Base-by-base conservation (phyloP, 1,139 yeast species). In the Yamadazyma oceani region DNA sequence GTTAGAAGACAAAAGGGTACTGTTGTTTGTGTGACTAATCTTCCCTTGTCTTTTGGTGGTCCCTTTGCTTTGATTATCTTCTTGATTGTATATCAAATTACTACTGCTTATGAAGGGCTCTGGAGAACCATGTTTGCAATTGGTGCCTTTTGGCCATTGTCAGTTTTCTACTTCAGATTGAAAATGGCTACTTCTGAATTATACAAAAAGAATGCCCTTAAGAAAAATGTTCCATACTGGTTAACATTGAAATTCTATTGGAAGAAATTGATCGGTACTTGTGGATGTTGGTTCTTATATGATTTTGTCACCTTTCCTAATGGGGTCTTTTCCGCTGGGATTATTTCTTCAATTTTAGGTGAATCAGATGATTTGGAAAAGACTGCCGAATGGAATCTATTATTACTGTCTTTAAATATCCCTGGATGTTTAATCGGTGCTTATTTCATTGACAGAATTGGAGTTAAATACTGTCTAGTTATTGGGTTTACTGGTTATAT, bases 71-170 rank as follows among this genome's bases (percentile, higher is more conserved):
- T 81, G 38, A 68, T 72, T 40, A 69, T 83, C 30, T 85, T 84
- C 55, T 64, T 84, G 46, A 82, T 85, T 51, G 89, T 84, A 12
- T 71, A 77, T 60, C 66, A 69, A 40, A 82, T 82, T 36, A 76
- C 83, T 26, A 75, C 52, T 3, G 40, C 43, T 6, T 79, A 79
- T 51, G 66, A 69, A 28, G 83, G 82, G 3, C 60, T 82, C 26
- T 84, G 90, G 89, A 78, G 92, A 66, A 76, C 83, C 22, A 74
- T 83, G 71, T 81, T 80, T 50, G 92, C 86, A 14, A 69, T 85
- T 43, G 94, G 92, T 26, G 75, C 80, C 31, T 69, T 84, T 51
- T 83, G 86, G 85, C 92, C 94, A 1, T 60, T 83, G 31, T 64
- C 81, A 3, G 82, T 85, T 31, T 83, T 85, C 54, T 82, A 80